Evolutionary conservation across 441 rosid species (phyloP), one percentile per base, ranked within the genome.

Genomic region (Gossypium gossypioides): DNA sequence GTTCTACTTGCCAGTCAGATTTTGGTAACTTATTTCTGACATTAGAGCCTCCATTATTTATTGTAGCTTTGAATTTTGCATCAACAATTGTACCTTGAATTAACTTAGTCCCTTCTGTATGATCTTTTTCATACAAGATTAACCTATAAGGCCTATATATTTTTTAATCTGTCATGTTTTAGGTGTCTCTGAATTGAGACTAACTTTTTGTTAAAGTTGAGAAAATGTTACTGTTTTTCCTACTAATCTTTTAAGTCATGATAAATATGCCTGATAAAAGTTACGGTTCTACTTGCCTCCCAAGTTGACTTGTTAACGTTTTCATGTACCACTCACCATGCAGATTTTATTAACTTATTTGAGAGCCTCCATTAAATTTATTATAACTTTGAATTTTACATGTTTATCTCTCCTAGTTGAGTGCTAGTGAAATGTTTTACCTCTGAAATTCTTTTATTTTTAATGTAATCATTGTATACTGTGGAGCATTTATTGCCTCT

Each of bases 401-500:
- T 55, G 7, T 55, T 18, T 3, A 54, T 68, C 57, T 58, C 74
- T 58, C 27, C 66, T 16, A 34, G 68, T 60, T 48, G 66, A 46
- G 51, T 63, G 62, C 6, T 10, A 67, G 24, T 29, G 56, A 40
- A 18, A 16, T 69, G 32, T 54, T 74, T 67, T 44, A 44, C 63
- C 25, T 40, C 21, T 54, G 58, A 67, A 50, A 34, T 44, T 69
- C 40, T 18, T 34, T 57, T 62, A 10, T 42, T 18, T 59, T 27
- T 42, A 37, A 44, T 66, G 18, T 51, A 42, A 65, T 44, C 56
- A 13, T 40, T 72, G 42, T 22, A 42, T 4, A 57, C 21, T 40
- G 58, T 55, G 34, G 63, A 55, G 58, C 56, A 16, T 72, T 66
- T 37, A 69, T 60, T 57, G 65, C 44, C 44, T 8, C 15, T 27